phyloP scores from a whole-genome alignment of 345 rosid species.

The Arabis hirsuta region DNA sequence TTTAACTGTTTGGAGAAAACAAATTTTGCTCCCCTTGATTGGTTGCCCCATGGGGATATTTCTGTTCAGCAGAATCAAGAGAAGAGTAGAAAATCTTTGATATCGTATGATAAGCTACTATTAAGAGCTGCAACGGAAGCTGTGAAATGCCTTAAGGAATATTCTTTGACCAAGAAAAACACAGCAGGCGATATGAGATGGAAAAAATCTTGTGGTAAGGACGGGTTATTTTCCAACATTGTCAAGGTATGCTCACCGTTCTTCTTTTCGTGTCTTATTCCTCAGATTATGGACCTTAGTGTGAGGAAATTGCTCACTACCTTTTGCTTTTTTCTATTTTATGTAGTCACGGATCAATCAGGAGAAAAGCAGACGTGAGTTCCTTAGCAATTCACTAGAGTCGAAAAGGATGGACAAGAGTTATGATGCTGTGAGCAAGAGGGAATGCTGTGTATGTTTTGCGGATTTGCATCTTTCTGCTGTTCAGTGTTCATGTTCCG shows the following conservation, averaged over 20 bases:
- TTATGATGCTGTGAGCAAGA: constrained; percentile 53
- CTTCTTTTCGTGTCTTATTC: constrained; percentile 11
- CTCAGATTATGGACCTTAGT: constrained; percentile 6
- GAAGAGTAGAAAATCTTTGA: constrained; percentile 49
- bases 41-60: constrained; percentile 73
- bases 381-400: constrained; percentile 49
- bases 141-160: constrained; percentile 63
- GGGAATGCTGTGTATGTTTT: constrained; percentile 60
- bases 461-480: constrained; percentile 75
- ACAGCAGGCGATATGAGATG: constrained; percentile 50
- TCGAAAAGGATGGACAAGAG: constrained; percentile 52
- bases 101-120: constrained; percentile 72
- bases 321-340: constrained; percentile 6
- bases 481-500: constrained; percentile 59
- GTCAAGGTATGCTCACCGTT: constrained; percentile 53
- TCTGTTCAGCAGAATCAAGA: constrained; percentile 58
- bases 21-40: constrained; percentile 72
- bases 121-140: constrained; percentile 64
- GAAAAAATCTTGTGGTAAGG: constrained; percentile 57
- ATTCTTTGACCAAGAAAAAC: constrained; percentile 46
- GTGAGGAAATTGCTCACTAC: constrained; percentile 20
- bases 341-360: constrained; percentile 58
- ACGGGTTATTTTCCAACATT: constrained; percentile 60
- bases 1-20: constrained; percentile 69
- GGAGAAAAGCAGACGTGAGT: constrained; percentile 57